These are phyloP conservation scores for Furcasterigmium sp. DNA, from an alignment of 2,329 filamentous ascomycete species.

Conservation along the genomic window DNA sequence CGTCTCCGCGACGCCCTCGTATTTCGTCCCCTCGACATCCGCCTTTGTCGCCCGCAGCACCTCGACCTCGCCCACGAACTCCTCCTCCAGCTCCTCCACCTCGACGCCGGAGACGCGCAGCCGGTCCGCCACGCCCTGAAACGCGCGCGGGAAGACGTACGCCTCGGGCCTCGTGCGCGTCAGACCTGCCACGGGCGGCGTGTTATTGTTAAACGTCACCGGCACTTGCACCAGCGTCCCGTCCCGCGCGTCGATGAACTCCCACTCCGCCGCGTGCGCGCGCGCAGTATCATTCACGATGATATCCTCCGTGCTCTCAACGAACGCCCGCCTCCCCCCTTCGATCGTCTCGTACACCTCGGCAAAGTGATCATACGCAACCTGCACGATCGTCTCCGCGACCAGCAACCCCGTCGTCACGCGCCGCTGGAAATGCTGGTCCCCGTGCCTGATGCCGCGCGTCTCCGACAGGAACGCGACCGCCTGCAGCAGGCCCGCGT, in stretches of 20 bases:
- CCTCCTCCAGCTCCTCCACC: conserved; percentile 4
- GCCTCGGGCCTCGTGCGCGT: conserved; percentile 7
- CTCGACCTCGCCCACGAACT: conserved; percentile 7
- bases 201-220: conserved; percentile 10
- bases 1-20: conserved; percentile 19
- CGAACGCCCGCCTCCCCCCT: conserved; percentile 5
- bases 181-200: conserved; percentile 5
- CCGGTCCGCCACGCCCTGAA: conserved; percentile 6
- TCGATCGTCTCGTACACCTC: conserved; percentile 8
- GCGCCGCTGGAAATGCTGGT: conserved; percentile 10
- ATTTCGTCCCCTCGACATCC: conserved; percentile 14
- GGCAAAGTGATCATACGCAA: conserved; percentile 4
- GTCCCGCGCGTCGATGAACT: conserved; percentile 6
- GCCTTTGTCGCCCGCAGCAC: conserved; percentile 3
- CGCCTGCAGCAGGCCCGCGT: conserved; percentile 5
- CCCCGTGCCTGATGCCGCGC: conserved; percentile 8
- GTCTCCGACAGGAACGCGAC: conserved; percentile 8
- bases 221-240: conserved; percentile 7
- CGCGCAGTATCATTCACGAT: conserved; percentile 8
- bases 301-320: conserved; percentile 8
- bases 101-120: conserved; percentile 7
- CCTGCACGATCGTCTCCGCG: conserved; percentile 5
- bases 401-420: conserved; percentile 5
- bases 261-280: background rate
- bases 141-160: conserved; percentile 9